Conservation (phyloP, 176 grass and related monocot genomes). For the Guadua angustifolia region DNA sequence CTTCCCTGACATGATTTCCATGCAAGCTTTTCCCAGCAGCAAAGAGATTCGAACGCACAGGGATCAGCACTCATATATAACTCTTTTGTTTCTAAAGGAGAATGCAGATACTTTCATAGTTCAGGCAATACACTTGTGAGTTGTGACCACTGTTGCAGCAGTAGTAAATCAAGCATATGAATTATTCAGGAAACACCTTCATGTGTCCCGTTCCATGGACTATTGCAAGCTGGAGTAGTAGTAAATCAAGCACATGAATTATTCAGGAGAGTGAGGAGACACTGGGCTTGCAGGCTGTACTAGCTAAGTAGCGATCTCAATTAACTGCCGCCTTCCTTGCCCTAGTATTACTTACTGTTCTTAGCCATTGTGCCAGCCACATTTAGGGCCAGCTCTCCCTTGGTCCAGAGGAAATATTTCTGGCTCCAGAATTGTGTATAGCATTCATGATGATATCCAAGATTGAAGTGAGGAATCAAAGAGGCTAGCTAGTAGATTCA, state of each 20-base stretch:
- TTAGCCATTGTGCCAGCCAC: no score
- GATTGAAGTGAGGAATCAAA: not conserved
- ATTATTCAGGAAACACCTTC: no score
- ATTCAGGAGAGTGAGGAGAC: no score
- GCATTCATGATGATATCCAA: conserved; percentile 28
- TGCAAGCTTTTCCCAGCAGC: no score
- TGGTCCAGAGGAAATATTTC: not conserved
- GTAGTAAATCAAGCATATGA: not conserved
- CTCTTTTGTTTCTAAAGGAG: not conserved
- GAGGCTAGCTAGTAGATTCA: not conserved
- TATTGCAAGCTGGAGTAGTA: no score
- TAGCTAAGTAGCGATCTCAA: not conserved
- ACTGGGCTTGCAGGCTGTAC: not conserved
- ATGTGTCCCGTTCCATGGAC: no score
- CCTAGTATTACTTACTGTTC: not conserved
- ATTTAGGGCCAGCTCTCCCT: no score
- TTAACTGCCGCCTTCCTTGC: not conserved
- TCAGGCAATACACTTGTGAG: not conserved
- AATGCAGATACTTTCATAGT: not conserved
- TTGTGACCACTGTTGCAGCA: conserved; percentile 5
- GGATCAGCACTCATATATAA: not conserved
- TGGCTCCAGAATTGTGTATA: not conserved
- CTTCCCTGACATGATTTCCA: not conserved
- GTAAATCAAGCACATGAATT: no score
- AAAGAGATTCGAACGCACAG: not conserved